Conservation (phyloP, 164 flowering plant genomes). For the Vitis riparia region DNA sequence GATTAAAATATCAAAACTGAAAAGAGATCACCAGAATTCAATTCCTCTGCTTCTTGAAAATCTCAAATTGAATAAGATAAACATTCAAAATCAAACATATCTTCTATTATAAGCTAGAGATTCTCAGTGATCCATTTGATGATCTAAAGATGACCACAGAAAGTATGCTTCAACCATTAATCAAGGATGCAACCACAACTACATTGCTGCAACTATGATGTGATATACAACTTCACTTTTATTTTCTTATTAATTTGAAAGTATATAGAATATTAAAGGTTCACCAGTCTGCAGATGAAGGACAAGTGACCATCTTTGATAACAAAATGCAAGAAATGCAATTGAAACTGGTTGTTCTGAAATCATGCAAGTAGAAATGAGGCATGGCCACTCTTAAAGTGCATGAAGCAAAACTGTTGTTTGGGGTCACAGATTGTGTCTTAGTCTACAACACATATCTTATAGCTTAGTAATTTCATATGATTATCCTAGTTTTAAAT, state of each 20-base stretch:
- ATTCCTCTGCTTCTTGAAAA: background rate
- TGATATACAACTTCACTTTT: background rate
- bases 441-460: too few relatives aligned
- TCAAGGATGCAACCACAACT: background rate
- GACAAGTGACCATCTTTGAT: background rate
- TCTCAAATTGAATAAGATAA: background rate
- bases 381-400: too few relatives aligned
- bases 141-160: background rate
- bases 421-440: too few relatives aligned
- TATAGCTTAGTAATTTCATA: too few relatives aligned
- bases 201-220: background rate
- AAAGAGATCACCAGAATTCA: background rate
- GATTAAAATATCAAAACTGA: too few relatives aligned
- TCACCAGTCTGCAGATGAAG: background rate
- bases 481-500: too few relatives aligned
- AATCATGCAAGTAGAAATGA: too few relatives aligned
- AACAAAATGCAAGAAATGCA: too few relatives aligned
- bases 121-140: background rate
- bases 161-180: background rate
- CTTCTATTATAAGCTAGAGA: background rate
- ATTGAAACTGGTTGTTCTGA: too few relatives aligned
- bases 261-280: background rate
- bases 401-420: too few relatives aligned
- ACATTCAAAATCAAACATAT: background rate
- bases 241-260: background rate